These are phyloP conservation scores for Gracilariopsis chorda DNA, from an alignment of 23 red algal genomes.

Conservation along the genomic window DNA sequence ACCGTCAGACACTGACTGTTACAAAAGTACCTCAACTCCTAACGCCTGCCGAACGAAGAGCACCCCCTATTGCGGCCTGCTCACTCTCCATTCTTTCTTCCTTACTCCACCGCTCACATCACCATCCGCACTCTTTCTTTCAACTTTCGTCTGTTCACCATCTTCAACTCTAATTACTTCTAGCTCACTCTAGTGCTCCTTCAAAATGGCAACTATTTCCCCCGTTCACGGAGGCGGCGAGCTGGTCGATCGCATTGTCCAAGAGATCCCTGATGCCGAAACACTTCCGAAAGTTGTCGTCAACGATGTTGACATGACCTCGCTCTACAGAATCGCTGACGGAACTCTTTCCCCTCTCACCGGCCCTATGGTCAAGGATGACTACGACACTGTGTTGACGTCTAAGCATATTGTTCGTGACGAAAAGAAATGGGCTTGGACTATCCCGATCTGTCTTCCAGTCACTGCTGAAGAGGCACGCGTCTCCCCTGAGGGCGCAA, in stretches of 20 bases:
- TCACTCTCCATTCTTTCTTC: not conserved
- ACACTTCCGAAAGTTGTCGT: conserved; percentile 75
- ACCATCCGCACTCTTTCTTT: not conserved
- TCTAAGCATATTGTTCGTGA: conserved; percentile 66
- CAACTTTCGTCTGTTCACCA: too few relatives aligned
- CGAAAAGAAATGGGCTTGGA: conserved; percentile 77
- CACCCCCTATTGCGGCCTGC: too few relatives aligned
- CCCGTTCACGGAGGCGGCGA: conserved; percentile 88
- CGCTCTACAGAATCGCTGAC: conserved; percentile 91
- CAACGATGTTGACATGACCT: conserved; percentile 79
- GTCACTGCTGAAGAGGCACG: conserved; percentile 78
- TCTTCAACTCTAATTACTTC: not conserved
- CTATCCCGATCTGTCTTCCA: conserved; percentile 88
- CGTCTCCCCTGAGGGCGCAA: conserved; percentile 45
- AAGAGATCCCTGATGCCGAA: conserved; percentile 60
- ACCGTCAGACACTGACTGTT: conserved; percentile 12
- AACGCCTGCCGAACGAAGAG: too few relatives aligned
- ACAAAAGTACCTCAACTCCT: too few relatives aligned
- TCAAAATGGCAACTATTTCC: conserved; percentile 61
- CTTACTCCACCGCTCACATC: not conserved
- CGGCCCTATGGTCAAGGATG: conserved; percentile 90
- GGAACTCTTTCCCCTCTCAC: conserved; percentile 93
- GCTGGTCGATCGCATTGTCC: conserved; percentile 75
- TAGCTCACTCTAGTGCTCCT: not conserved
- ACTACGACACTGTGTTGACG: conserved; percentile 77